Conservation (phyloP, 2,329 filamentous ascomycete genomes). For the Fusarium burgessii region DNA sequence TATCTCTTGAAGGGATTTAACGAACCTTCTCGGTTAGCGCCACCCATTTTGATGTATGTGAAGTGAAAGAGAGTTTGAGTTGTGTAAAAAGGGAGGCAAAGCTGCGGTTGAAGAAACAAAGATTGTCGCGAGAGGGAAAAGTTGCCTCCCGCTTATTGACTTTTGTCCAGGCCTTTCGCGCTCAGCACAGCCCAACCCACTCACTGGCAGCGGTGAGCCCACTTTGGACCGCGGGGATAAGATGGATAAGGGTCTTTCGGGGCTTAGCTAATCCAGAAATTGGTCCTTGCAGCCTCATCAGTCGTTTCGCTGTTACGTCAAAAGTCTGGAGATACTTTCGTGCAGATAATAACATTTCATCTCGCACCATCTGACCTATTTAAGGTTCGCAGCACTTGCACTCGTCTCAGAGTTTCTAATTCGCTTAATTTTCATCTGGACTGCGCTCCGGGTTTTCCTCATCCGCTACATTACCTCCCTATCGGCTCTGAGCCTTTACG, state of each 20-base stretch:
- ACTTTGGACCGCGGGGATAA: constrained; percentile 33
- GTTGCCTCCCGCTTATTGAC: constrained; percentile 42
- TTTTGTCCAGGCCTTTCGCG: constrained; percentile 31
- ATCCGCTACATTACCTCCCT: constrained; percentile 30
- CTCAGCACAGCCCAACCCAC: constrained; percentile 10
- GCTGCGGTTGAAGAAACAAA: constrained; percentile 29
- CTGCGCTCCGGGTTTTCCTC: constrained; percentile 15
- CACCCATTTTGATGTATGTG: constrained; percentile 51
- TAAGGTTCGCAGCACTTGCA: constrained; percentile 9
- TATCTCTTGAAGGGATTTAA: neutral
- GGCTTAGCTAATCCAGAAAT: constrained; percentile 44
- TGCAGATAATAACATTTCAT: constrained; percentile 11
- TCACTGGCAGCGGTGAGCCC: constrained; percentile 28
- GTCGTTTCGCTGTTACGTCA: constrained; percentile 35
- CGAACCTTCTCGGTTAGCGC: constrained; percentile 55
- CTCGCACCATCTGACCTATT: constrained; percentile 11
- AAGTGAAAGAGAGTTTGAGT: constrained; percentile 17
- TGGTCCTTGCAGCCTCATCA: constrained; percentile 17
- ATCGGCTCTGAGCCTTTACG: constrained; percentile 49
- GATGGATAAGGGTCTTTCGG: constrained; percentile 38
- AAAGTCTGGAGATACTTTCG: constrained; percentile 34
- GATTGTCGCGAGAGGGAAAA: constrained; percentile 42
- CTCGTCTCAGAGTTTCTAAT: constrained; percentile 3
- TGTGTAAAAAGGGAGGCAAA: constrained; percentile 13
- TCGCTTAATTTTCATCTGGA: constrained; percentile 14